Conservation (phyloP, 139 green algal species). For the Haematococcus lacustris region DNA sequence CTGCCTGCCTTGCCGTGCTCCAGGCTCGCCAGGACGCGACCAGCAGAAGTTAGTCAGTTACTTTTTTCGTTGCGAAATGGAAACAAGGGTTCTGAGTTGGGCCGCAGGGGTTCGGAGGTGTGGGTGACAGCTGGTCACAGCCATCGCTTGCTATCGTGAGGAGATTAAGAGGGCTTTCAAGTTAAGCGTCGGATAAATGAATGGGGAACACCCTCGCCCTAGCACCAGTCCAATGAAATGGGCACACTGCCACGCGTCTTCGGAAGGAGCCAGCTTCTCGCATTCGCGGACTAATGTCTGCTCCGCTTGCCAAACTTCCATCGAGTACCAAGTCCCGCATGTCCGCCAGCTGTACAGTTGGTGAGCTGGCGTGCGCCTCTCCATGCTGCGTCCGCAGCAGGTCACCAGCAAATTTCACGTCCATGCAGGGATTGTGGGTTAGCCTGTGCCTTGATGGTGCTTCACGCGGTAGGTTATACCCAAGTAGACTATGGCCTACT, state of each 20-base stretch:
- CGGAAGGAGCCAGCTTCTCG: too few relatives aligned
- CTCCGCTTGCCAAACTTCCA: too few relatives aligned
- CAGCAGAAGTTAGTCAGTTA: background rate
- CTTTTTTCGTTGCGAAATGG: background rate
- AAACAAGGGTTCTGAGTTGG: background rate
- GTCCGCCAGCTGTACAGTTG: slow-evolving; percentile 28
- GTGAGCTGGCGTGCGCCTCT: slow-evolving; percentile 2
- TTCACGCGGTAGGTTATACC: slow-evolving; percentile 55
- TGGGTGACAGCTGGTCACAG: too few relatives aligned
- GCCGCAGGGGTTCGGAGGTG: background rate
- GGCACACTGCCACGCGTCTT: too few relatives aligned
- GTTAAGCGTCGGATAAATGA: too few relatives aligned
- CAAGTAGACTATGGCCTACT: slow-evolving; percentile 44
- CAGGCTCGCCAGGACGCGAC: background rate
- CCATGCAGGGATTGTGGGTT: slow-evolving; percentile 82
- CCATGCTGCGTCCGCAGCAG: background rate
- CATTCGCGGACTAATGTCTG: too few relatives aligned
- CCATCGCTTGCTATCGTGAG: too few relatives aligned
- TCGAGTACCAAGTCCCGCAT: slow-evolving; percentile 12
- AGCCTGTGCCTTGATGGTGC: slow-evolving; percentile 83
- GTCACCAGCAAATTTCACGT: background rate
- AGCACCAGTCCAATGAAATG: too few relatives aligned
- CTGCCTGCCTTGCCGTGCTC: background rate
- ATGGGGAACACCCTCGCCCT: too few relatives aligned
- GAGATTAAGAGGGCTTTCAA: too few relatives aligned